phyloP scores from a whole-genome alignment of 768 basidiomycete genomes.

The Pisolithus tinctorius region DNA sequence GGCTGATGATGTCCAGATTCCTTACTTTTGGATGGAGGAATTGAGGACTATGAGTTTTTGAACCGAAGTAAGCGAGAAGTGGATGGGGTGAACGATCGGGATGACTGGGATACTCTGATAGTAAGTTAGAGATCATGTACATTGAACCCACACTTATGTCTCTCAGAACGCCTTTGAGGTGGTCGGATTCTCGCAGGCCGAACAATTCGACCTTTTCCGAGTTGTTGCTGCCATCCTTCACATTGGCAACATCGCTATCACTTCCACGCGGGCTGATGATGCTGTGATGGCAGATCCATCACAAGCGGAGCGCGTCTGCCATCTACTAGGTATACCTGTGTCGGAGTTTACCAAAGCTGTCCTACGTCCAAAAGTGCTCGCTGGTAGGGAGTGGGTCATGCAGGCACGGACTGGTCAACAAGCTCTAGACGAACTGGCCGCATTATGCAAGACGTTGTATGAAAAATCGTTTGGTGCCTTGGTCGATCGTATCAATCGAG shows the following conservation, averaged over 20 bases:
- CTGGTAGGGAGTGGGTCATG: constrained; percentile 95
- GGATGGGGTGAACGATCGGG: constrained; percentile 89
- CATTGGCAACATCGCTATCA: constrained; percentile 87
- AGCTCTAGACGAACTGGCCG: constrained; percentile 84
- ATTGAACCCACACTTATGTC: background rate
- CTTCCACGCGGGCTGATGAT: constrained; percentile 72
- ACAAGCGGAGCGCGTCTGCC: constrained; percentile 85
- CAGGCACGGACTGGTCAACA: constrained; percentile 90
- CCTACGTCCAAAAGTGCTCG: constrained; percentile 82
- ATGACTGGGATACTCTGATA: constrained; percentile 80
- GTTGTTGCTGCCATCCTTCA: constrained; percentile 90
- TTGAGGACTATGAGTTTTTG: constrained; percentile 85
- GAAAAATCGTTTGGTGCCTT: constrained; percentile 94
- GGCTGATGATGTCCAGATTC: constrained; percentile 40
- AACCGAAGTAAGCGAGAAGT: constrained; percentile 86
- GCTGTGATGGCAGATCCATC: constrained; percentile 72
- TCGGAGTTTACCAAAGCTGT: constrained; percentile 86
- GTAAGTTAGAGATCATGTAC: constrained; percentile 30
- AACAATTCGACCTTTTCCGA: constrained; percentile 92
- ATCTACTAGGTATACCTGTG: constrained; percentile 83
- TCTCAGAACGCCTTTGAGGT: constrained; percentile 72
- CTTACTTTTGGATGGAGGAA: constrained; percentile 63
- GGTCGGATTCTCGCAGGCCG: constrained; percentile 78
- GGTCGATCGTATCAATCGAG: constrained; percentile 92
- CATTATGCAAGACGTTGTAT: constrained; percentile 92